Base-by-base conservation (phyloP, 1,139 yeast genomes). In the Debaryomyces sp. region DNA sequence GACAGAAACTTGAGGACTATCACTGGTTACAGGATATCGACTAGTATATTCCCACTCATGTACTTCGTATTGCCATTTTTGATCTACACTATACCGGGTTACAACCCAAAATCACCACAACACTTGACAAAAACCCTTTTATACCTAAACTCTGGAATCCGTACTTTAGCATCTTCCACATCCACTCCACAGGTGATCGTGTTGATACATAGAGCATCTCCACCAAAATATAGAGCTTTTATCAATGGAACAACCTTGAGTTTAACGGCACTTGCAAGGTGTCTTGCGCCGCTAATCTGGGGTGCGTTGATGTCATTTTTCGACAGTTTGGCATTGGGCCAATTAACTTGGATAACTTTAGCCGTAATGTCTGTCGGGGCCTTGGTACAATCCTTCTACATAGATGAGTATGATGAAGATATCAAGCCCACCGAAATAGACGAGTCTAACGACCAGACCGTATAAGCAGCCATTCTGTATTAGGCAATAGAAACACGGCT, bases 221-320 rank as follows among this genome's bases (percentile, higher is more conserved):
- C 76, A 7, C 68, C 77, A 26, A 65, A 71, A 52, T 78, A 80
- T 57, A 64, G 84, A 46, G 82, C 82, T 0, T 72, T 77, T 51
- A 70, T 80, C 35, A 80, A 80, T 59, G 81, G 82, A 13, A 64
- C 75, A 10, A 71, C 81, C 2, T 66, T 80, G 56, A 75, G 81
- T 50, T 70, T 79, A 42, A 69, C 78, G 18, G 77, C 88, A 1
- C 64, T 78, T 36, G 85, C 87, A 0, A 64, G 89, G 52, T 83
- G 80, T 48, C 41, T 80, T 1, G 88, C 85, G 3, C 89, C 89
- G 0, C 62, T 82, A 15, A 36, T 71, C 2, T 82, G 86, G 84
- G 89, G 89, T 9, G 67, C 64, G 45, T 56, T 84, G 38, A 81
- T 83, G 77, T 70, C 84, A 1, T 67, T 67, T 53, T 75, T 77